Evolutionary conservation across 139 green algal genomes (phyloP).

Genomic region (Penium margaritaceum): DNA sequence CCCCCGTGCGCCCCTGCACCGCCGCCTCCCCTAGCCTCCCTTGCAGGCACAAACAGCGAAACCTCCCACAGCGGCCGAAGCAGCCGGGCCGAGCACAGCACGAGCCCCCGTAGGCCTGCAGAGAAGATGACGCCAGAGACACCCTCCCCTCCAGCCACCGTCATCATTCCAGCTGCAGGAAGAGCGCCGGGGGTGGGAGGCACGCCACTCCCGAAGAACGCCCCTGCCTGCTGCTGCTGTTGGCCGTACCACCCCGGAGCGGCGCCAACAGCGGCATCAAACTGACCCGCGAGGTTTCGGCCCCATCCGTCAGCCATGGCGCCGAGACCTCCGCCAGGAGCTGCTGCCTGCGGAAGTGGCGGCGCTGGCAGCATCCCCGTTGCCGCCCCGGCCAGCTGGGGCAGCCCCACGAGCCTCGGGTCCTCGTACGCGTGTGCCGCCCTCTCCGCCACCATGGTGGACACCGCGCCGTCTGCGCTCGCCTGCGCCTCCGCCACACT

Average conservation of each 20-base stretch:
- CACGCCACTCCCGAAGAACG: too few species aligned
- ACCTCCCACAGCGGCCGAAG: slow-evolving; percentile 70
- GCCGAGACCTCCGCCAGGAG: background rate
- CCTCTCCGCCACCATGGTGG: slow-evolving; percentile 41
- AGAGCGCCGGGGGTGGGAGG: too few species aligned
- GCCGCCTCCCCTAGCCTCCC: too few species aligned
- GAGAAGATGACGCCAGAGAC: too few species aligned
- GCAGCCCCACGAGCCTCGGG: slow-evolving; percentile 58
- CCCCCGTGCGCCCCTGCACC: too few species aligned
- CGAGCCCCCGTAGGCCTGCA: slow-evolving; percentile 68
- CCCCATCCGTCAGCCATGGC: background rate
- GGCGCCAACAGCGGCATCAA: background rate
- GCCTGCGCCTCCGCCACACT: background rate
- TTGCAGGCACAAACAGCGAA: too few species aligned
- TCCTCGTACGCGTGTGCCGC: slow-evolving; percentile 67
- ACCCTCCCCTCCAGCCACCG: too few species aligned
- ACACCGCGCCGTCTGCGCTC: slow-evolving; percentile 4
- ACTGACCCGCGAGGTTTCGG: background rate
- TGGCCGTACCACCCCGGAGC: slow-evolving; percentile 44
- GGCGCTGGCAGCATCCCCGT: too few species aligned
- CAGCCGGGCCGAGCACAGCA: slow-evolving; percentile 66
- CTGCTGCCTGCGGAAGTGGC: too few species aligned
- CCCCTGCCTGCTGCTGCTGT: slow-evolving; percentile 61
- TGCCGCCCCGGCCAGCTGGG: background rate
- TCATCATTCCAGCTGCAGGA: too few species aligned